Evolutionary conservation across 2,329 filamentous ascomycete species (phyloP).

Genomic region (Penicillium sp.): DNA sequence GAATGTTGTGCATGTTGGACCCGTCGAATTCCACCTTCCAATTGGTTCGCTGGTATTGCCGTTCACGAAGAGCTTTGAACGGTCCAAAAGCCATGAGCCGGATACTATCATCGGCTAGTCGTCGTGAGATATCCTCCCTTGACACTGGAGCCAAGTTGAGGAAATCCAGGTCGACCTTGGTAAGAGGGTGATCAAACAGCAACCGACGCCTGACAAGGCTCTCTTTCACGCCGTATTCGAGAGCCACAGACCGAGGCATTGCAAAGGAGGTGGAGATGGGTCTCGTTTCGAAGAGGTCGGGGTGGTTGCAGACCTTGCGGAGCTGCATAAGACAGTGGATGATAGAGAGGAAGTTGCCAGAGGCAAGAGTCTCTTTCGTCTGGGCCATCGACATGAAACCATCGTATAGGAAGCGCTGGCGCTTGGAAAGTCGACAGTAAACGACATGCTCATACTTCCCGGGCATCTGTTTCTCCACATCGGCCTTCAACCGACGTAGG

Average conservation of each 20-base stretch:
- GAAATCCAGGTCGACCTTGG: constrained; percentile 66
- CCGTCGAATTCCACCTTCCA: constrained; percentile 61
- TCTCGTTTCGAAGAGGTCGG: constrained; percentile 90
- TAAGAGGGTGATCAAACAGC: constrained; percentile 59
- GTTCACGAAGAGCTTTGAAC: constrained; percentile 66
- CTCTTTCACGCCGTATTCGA: constrained; percentile 70
- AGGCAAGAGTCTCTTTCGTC: constrained; percentile 80
- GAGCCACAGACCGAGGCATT: constrained; percentile 73
- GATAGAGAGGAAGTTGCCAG: constrained; percentile 94
- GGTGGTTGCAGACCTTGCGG: constrained; percentile 96
- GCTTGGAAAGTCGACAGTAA: constrained; percentile 89
- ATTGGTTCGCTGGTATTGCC: constrained; percentile 55
- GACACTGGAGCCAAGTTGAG: constrained; percentile 72
- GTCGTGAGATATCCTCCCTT: constrained; percentile 61
- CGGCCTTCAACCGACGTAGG: constrained; percentile 82
- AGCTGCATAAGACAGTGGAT: constrained; percentile 98
- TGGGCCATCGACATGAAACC: constrained; percentile 89
- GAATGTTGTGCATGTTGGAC: constrained; percentile 62
- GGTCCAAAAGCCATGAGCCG: constrained; percentile 66
- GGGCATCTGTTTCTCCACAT: constrained; percentile 99
- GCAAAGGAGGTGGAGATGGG: constrained; percentile 96
- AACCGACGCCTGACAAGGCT: constrained; percentile 63
- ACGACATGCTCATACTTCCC: constrained; percentile 97
- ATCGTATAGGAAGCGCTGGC: constrained; percentile 92
- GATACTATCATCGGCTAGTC: constrained; percentile 51